Percentiles rank a stretch among this genome's conserved stretches.
Evolutionary conservation across 2,329 filamentous ascomycete species (phyloP).

Genomic region (Neonectria hederae): DNA sequence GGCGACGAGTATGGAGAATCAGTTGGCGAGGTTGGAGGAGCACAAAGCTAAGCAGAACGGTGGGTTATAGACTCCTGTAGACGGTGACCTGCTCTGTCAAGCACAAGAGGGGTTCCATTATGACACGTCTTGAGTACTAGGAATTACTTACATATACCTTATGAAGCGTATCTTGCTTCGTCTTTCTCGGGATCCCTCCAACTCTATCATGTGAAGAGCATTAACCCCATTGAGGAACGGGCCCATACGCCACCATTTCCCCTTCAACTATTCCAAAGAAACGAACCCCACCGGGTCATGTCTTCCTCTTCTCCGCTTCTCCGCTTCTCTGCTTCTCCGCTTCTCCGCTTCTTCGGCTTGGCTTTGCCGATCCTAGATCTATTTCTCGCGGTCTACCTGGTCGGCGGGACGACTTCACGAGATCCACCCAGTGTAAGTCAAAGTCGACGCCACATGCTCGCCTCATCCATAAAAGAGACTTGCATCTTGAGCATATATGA

Average conservation of each 20-base stretch:
- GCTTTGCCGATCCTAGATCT: background rate
- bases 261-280: no score
- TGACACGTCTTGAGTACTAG: background rate
- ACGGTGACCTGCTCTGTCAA: background rate
- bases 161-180: no score
- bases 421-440: background rate
- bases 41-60: constrained; percentile 15
- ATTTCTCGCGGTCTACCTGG: background rate
- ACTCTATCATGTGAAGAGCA: no score
- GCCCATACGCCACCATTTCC: no score
- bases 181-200: background rate
- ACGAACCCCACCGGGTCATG: no score
- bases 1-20: constrained; percentile 35
- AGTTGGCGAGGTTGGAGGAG: constrained; percentile 27
- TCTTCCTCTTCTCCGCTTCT: no score
- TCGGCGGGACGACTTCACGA: background rate
- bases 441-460: background rate
- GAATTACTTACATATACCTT: background rate
- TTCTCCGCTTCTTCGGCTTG: background rate
- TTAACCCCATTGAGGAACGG: background rate
- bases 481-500: background rate
- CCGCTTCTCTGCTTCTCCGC: no score
- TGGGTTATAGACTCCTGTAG: background rate
- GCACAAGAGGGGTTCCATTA: background rate
- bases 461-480: no score